Base-by-base conservation (phyloP, 2,329 filamentous ascomycete genomes). In the Aspergillus chevalieri region DNA sequence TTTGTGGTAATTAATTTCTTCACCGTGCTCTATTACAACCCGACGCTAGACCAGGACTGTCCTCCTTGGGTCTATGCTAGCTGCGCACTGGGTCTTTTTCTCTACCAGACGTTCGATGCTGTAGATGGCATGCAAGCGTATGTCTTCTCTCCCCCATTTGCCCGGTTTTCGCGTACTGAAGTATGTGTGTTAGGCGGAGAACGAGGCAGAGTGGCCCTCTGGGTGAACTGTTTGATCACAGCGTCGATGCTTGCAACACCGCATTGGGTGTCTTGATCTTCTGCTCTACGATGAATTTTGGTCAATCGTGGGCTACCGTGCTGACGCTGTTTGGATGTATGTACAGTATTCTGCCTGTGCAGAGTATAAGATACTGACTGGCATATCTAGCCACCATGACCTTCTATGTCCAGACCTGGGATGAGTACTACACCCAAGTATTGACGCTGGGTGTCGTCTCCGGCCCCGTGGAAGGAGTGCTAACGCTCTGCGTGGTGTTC, bases 381-480 rank as follows among this genome's bases (percentile, higher is more conserved):
- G 59, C 45, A 21, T 41, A 10, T 30, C 28, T 47, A 89, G 86
- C 87, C 6, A 82, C 92, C 51, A 77, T 94, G 61, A 96, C 93
- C n/a, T 98, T 98, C 71, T 97, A 97, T 70, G 86, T 97, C 39
- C 93, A 97, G 69, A 97, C 93, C 30, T 98, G 93, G 93, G 93
- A 98, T 65, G 93, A 97, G 69, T 98, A 97, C 73, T 92, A 97
- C 74, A 98, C 93, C 46, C 91, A 96, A 70, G 93, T 91, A 3
- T 81, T 98, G 44, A 96, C 90, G 1, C 81, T 98, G 5, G 93
- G 93, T 51, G 75, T 97, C 54, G 79, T 98, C 57, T 96, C 92
- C 56, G 93, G 93, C 0, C 93, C 93, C 3, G 93, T 98, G 34
- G 93, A 98, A 72, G 93, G 93, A 46, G 86, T 98, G 49, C 73